These are phyloP conservation scores for Lomentospora prolificans DNA, from an alignment of 2,329 filamentous ascomycete species.

Conservation along the genomic window DNA sequence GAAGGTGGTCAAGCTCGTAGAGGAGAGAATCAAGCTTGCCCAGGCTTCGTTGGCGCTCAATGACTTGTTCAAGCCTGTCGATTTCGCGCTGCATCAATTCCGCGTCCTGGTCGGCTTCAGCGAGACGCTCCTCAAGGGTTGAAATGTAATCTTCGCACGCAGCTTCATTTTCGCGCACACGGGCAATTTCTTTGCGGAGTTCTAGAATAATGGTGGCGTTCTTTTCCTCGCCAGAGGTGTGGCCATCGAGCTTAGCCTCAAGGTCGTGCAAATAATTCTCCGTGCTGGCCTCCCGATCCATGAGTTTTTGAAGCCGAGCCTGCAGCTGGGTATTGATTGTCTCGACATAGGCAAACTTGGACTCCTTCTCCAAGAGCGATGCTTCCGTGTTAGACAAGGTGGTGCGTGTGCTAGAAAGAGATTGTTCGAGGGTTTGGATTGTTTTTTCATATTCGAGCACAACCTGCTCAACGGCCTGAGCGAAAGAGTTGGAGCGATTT, in stretches of 20 bases:
- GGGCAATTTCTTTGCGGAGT: constrained; percentile 80
- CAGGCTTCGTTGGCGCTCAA: constrained; percentile 88
- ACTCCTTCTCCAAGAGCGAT: constrained; percentile 81
- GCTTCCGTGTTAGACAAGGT: constrained; percentile 81
- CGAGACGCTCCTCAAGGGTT: constrained; percentile 86
- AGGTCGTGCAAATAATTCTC: constrained; percentile 89
- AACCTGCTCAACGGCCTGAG: constrained; percentile 89
- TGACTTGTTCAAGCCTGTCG: constrained; percentile 84
- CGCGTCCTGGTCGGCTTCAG: constrained; percentile 90
- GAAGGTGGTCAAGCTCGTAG: constrained; percentile 76
- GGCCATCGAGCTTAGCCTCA: constrained; percentile 81
- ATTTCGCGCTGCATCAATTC: constrained; percentile 97
- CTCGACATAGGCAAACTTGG: constrained; percentile 84
- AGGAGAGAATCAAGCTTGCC: constrained; percentile 90
- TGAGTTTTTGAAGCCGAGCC: constrained; percentile 78
- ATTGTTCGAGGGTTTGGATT: constrained; percentile 86
- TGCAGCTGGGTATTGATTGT: constrained; percentile 88
- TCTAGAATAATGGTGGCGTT: constrained; percentile 78
- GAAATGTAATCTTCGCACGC: constrained; percentile 95
- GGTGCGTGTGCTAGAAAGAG: constrained; percentile 76
- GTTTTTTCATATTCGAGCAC: constrained; percentile 98
- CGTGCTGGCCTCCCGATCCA: constrained; percentile 84
- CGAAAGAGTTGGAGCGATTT: constrained; percentile 92
- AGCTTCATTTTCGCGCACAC: constrained; percentile 80
- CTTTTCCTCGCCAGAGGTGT: constrained; percentile 86